Base-by-base conservation (phyloP, 2,329 filamentous ascomycete genomes). In the Microdochium nivale region DNA sequence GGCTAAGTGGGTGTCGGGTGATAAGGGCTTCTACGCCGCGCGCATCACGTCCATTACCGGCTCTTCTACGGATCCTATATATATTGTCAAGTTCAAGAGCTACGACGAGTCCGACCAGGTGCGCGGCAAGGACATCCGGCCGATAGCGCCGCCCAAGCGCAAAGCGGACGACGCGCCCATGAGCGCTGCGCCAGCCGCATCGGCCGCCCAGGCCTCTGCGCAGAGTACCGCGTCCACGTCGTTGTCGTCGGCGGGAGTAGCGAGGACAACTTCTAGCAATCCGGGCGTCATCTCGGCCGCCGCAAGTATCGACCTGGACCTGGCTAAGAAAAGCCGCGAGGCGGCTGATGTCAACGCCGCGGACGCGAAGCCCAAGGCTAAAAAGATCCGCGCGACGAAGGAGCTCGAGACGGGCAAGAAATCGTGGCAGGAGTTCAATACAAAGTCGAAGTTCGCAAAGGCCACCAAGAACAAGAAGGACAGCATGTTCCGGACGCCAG, bases 401-500 rank as follows among this genome's bases (percentile, higher is more conserved):
- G 89, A 95, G 65, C 78, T 97, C 24, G 92, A 97, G 72, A 88
- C 84, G 56, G 86, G 87, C 63, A 95, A 96, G 75, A 88, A 74
- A 63, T 96, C 94, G 66, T 99, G 94, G 94, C 87, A 96, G 66
- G 88, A 95, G 57, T 99, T 96, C 68, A 87, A 84, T 58, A 77
- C 79, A 63, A 96, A 95, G 67, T 80, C 78, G 47, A 91, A 89
- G 65, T 74, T 82, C 57, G 81, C 76, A 57, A 86, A 86, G 67
- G 58, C 71, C 3, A 70, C 72, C 43, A 70, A 70, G 51, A 67
- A 67, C 24, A 92, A 92, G 73, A 96, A 96, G 71, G 89, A 96
- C 48, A 95, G 90, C 76, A 96, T 96, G 91, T 96, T 96, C 67
- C 84, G 91, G 47, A 96, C 91, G 2, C 90, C 90, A 0, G 90